phyloP scores from a whole-genome alignment of 495 filamentous ascomycete genomes.

The Podospora sp. region DNA sequence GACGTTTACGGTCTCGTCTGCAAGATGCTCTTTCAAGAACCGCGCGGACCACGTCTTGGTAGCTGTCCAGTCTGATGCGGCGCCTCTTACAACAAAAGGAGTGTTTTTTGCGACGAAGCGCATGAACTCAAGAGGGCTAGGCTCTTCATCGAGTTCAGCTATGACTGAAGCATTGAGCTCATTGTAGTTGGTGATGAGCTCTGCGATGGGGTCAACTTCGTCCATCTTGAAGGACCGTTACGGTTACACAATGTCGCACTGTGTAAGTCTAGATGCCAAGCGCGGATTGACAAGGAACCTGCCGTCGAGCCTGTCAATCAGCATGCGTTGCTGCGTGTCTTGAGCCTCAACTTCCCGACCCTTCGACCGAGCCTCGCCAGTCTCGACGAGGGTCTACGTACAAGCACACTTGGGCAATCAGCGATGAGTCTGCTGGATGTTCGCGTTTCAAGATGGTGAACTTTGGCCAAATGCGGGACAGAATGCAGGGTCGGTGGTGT shows the following conservation, averaged over 20 bases:
- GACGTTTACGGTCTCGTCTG: conserved; percentile 60
- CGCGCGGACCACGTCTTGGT: conserved; percentile 58
- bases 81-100: conserved; percentile 68
- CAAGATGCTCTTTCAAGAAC: conserved; percentile 57
- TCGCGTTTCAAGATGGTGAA: not conserved
- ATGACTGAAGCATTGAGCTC: conserved; percentile 64
- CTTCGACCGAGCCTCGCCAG: not conserved
- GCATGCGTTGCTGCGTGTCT: not conserved
- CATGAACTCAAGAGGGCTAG: conserved; percentile 74
- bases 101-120: conserved; percentile 66
- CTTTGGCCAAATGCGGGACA: not conserved
- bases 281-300: too few relatives aligned
- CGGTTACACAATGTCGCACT: not conserved
- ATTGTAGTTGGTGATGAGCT: conserved; percentile 65
- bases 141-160: conserved; percentile 60
- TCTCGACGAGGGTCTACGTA: not conserved
- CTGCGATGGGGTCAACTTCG: conserved; percentile 44
- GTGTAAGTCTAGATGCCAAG: not conserved
- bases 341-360: not conserved
- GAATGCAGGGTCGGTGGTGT: not conserved
- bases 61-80: conserved; percentile 61
- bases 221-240: not conserved
- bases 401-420: not conserved
- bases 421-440: not conserved
- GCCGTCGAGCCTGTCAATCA: conserved; percentile 1